These are phyloP conservation scores for Aspergillus saccharolyticus DNA, from an alignment of 495 filamentous ascomycete genomes.

Conservation along the genomic window DNA sequence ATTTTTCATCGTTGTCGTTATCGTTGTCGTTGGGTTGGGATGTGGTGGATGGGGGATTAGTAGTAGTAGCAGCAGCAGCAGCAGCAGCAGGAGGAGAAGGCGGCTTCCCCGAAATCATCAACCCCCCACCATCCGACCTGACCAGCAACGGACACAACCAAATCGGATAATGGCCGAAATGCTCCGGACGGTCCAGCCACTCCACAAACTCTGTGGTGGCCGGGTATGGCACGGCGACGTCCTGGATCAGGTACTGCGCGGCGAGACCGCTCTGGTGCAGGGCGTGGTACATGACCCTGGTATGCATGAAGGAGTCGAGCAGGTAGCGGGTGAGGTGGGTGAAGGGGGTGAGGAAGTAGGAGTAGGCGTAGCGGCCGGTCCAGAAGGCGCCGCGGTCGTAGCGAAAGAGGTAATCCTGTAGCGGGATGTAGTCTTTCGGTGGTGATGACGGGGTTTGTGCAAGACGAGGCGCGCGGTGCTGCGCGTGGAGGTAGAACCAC, in stretches of 20 bases:
- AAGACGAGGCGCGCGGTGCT: slow-evolving; percentile 12
- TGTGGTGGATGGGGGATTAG: background rate
- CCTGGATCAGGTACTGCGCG: slow-evolving; percentile 49
- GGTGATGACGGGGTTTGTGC: slow-evolving; percentile 4
- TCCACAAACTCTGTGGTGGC: slow-evolving; percentile 45
- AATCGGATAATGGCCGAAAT: slow-evolving; percentile 38
- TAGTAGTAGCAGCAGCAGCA: too few species aligned
- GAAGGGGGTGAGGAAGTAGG: slow-evolving; percentile 54
- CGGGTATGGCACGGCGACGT: slow-evolving; percentile 49
- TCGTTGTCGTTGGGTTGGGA: background rate
- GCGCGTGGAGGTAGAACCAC: slow-evolving; percentile 56
- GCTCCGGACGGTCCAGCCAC: slow-evolving; percentile 32
- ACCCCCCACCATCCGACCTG: background rate
- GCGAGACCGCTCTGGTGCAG: slow-evolving; percentile 48
- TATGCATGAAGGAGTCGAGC: slow-evolving; percentile 49
- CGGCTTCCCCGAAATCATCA: too few species aligned
- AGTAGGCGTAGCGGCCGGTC: slow-evolving; percentile 46
- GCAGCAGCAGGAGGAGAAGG: too few species aligned
- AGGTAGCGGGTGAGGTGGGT: slow-evolving; percentile 48
- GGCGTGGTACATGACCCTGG: slow-evolving; percentile 53
- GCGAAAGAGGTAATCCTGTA: slow-evolving; percentile 57
- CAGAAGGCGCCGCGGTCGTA: slow-evolving; percentile 62
- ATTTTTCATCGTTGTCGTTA: background rate
- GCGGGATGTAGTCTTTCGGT: slow-evolving; percentile 43
- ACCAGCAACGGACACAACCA: slow-evolving; percentile 2